phyloP scores from a whole-genome alignment of 805 yeast species.

The Lipomyces lipofer region DNA sequence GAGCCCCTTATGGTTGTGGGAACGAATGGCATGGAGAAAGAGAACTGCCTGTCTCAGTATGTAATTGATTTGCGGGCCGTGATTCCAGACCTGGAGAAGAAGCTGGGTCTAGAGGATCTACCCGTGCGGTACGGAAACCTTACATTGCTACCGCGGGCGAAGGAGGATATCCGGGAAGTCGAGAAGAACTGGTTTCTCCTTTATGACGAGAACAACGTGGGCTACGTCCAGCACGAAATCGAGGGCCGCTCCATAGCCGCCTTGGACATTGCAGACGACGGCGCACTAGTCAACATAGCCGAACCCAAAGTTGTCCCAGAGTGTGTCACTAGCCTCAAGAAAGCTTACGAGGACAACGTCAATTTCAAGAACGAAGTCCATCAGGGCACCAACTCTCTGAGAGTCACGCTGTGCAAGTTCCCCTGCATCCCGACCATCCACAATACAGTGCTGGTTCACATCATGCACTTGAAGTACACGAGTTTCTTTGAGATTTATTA shows the following conservation, averaged over 20 bases:
- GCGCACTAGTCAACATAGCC: not conserved
- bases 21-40: conserved; percentile 2
- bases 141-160: conserved; percentile 13
- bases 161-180: not conserved
- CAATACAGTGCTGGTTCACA: conserved; percentile 25
- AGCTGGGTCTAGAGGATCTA: conserved; percentile 12
- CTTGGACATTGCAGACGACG: not conserved
- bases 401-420: conserved; percentile 29
- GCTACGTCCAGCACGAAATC: conserved; percentile 17
- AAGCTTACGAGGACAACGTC: conserved; percentile 3
- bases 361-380: conserved; percentile 10
- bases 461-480: conserved; percentile 21
- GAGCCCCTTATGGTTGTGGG: conserved; percentile 25
- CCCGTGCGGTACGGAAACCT: conserved; percentile 16
- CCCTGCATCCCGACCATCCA: conserved; percentile 30
- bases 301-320: not conserved
- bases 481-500: conserved; percentile 14
- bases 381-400: conserved; percentile 25
- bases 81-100: conserved; percentile 18
- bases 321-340: conserved; percentile 4
- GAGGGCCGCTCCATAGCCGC: conserved; percentile 14
- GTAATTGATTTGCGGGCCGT: conserved; percentile 20
- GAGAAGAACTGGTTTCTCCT: conserved; percentile 27
- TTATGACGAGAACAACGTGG: conserved; percentile 17
- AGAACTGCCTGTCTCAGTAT: conserved; percentile 19